phyloP scores from a whole-genome alignment of 768 basidiomycete genomes.

The Suillus luteus region DNA sequence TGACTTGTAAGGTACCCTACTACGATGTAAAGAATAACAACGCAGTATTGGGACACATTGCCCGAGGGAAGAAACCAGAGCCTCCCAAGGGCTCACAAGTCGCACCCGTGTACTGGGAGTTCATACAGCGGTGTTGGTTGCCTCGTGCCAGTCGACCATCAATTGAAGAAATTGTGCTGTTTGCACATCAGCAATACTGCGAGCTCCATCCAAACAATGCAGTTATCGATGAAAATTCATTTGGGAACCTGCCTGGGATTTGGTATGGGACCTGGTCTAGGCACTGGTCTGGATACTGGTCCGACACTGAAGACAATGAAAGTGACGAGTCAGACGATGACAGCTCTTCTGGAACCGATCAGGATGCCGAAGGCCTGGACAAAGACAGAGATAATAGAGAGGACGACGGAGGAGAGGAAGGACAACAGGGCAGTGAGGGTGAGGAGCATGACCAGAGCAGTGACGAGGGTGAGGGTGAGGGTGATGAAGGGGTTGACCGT shows the following conservation, averaged over 20 bases:
- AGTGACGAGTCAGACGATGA: not conserved
- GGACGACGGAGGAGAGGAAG: not conserved
- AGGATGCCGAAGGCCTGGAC: not conserved
- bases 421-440: not conserved
- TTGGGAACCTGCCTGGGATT: not conserved
- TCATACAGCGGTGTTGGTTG: conserved; percentile 45
- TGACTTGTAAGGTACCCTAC: conserved; percentile 12
- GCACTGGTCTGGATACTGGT: not conserved
- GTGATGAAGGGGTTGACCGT: not conserved
- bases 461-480: not conserved
- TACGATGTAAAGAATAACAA: conserved; percentile 4
- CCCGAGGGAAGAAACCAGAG: not conserved
- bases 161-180: not conserved
- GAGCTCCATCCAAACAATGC: not conserved
- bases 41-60: not conserved
- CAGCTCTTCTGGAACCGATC: not conserved
- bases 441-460: not conserved
- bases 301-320: not conserved
- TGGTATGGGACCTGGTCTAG: not conserved
- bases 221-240: not conserved
- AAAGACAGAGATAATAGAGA: not conserved
- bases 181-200: conserved; percentile 1
- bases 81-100: conserved; percentile 23
- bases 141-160: conserved; percentile 4
- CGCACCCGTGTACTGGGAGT: conserved; percentile 41